phyloP scores from a whole-genome alignment of 805 yeast genomes.

The Barnettozyma siamensis region DNA sequence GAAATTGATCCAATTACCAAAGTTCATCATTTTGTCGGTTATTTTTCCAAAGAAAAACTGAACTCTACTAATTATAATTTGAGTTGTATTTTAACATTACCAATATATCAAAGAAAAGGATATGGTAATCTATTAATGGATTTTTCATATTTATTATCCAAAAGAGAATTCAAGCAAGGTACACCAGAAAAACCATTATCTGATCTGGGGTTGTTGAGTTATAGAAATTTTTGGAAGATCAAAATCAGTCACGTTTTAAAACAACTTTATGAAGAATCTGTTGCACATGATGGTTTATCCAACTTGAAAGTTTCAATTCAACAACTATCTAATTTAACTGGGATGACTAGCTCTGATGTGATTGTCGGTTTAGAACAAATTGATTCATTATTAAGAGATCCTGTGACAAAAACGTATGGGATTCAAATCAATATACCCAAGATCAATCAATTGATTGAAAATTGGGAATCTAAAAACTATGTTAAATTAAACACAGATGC shows the following conservation, averaged over 20 bases:
- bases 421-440: conserved; percentile 43
- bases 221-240: conserved; percentile 80
- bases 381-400: conserved; percentile 48
- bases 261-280: conserved; percentile 9
- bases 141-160: conserved; percentile 75
- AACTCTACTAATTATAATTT: conserved; percentile 75
- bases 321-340: conserved; percentile 62
- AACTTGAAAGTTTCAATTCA: conserved; percentile 43
- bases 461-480: conserved; percentile 53
- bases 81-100: conserved; percentile 86
- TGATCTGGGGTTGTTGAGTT: conserved; percentile 78
- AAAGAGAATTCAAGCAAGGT: conserved; percentile 73
- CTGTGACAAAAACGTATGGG: conserved; percentile 41
- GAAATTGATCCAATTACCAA: conserved; percentile 44
- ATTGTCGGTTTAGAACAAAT: conserved; percentile 80
- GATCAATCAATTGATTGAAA: conserved; percentile 36
- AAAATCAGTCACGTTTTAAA: conserved; percentile 43
- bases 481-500: conserved; percentile 44
- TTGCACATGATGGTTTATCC: conserved; percentile 2
- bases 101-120: conserved; percentile 81
- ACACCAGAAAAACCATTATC: conserved; percentile 95
- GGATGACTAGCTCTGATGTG: conserved; percentile 84
- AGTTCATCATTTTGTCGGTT: conserved; percentile 81
- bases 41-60: conserved; percentile 81
- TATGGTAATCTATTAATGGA: conserved; percentile 86